Evolutionary conservation across 1,284 basidiomycete species (phyloP), one percentile per base, ranked within the genome.

Genomic region (Cystobasidiaceae sp.): DNA sequence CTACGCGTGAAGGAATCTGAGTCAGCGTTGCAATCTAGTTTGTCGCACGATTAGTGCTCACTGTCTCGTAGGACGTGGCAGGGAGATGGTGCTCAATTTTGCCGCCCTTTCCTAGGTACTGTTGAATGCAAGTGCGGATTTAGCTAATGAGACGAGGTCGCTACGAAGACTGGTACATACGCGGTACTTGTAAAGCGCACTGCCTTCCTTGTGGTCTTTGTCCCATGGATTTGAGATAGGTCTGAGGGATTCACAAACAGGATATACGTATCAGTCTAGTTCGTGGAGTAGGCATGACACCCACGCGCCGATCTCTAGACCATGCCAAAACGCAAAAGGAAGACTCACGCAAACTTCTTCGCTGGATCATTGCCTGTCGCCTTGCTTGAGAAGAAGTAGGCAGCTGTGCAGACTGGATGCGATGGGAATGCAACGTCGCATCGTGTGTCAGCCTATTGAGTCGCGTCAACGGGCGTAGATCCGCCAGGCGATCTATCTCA

Each of bases 181-280:
- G 25, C 61, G 50, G 61, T 64, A 64, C 61, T 64, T 64, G 61
- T 64, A 64, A 43, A 64, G 61, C 3, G 61, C 28, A 43, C 51
- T 59, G 21, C 56, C 56, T 15, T 59, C 52, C 52, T 56, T 64
- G 61, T 51, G 43, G 43, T 64, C 44, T 27, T 27, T 27, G 0
- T 62, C 23, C 61, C 61, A 64, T 64, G 61, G 61, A 32, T 64
- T 51, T 19, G 51, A 48, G 30, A 64, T 33, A 4, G 50, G 32
- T 21, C 51, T 64, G 50, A n/a, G n/a, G n/a, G n/a, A n/a, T n/a
- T n/a, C n/a, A n/a, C n/a, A n/a, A n/a, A n/a, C n/a, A n/a, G n/a
- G n/a, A n/a, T n/a, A n/a, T n/a, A n/a, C n/a, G n/a, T n/a, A n/a
- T n/a, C n/a, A n/a, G n/a, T n/a, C n/a, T n/a, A n/a, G n/a, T n/a